Percentiles rank a stretch among this genome's conserved stretches.
phyloP scores from a whole-genome alignment of 2,329 filamentous ascomycete species.

The Arthrobotrys iridis region DNA sequence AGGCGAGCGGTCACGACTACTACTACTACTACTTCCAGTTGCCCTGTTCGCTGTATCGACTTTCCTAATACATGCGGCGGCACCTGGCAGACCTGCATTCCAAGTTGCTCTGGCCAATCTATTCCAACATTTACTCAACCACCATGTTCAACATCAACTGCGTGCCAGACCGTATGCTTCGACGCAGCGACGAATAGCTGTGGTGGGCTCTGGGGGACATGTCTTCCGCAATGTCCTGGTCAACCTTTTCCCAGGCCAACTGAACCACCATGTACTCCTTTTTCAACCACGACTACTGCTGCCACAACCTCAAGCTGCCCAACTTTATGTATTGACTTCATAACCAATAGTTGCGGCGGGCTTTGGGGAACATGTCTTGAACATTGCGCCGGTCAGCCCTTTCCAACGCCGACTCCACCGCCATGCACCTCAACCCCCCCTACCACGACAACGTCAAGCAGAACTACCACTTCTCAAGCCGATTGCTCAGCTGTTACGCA shows the following conservation, averaged over 20 bases:
- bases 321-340: slow-evolving; percentile 4
- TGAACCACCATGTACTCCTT: not conserved
- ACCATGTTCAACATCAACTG: not conserved
- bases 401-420: not conserved
- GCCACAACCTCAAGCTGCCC: slow-evolving; percentile 2
- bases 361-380: slow-evolving; percentile 4
- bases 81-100: not conserved
- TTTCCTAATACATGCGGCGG: slow-evolving; percentile 1
- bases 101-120: not conserved
- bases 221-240: not conserved
- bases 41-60: slow-evolving; percentile 11
- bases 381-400: not conserved
- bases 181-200: slow-evolving; percentile 6
- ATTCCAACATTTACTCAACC: not conserved
- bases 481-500: not conserved
- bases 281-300: not conserved
- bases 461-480: not conserved
- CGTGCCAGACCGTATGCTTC: not conserved
- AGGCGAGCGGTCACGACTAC: not conserved
- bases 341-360: slow-evolving; percentile 6
- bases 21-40: not conserved
- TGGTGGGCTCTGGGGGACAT: slow-evolving; percentile 3
- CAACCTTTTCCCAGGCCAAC: not conserved
- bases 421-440: not conserved
- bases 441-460: slow-evolving; percentile 1